Base-by-base conservation (phyloP, 352 stramenopile genomes). In the Globisporangium sylvaticum region DNA sequence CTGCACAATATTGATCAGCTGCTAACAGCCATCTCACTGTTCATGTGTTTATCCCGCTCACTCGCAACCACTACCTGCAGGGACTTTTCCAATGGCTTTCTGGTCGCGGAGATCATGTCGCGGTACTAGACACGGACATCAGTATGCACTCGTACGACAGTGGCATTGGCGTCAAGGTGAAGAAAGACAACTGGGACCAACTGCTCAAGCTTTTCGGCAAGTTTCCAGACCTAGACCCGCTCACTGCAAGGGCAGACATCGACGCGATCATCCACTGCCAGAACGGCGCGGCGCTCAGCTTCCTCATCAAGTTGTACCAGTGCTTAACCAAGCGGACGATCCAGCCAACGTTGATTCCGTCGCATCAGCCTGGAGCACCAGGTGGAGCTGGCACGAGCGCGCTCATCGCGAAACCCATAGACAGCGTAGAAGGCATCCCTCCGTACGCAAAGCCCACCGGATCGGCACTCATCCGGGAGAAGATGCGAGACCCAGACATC, bases 91-190 rank as follows among this genome's bases (percentile, higher is more conserved):
- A 97, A 97, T 58, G 92, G 91, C 34, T 98, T 97, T 69, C 77
- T 98, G 1, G 84, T 97, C 29, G 92, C 90, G 2, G 92, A 98
- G 75, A 97, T 98, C 68, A 79, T 96, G 39, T 96, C 89, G 37
- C 80, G 90, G 1, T 98, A 97, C 73, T 97, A 97, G 89, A 96
- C 73, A 97, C 96, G 69, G 89, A 97, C 68, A 80, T 98, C 46
- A 91, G 84, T 46, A 97, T 97, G 90, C 92, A 97, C 69, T 96
- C 87, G 68, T 98, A 91, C 72, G 90, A 98, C 73, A 98, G 97
- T 60, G 92, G 92, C 61, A 96, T 95, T 55, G 89, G 91, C 34
- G 70, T 96, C 58, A 91, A 91, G 54, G 84, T 96, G 34, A 97
- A 95, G 67, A 94, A 93, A 67, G 89, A 97, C 77, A 97, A 97